A percentile compares a stretch with the other conserved stretches of the same genome.
Conservation (phyloP, 306 rosid genomes). For the Luffa acutangula region DNA sequence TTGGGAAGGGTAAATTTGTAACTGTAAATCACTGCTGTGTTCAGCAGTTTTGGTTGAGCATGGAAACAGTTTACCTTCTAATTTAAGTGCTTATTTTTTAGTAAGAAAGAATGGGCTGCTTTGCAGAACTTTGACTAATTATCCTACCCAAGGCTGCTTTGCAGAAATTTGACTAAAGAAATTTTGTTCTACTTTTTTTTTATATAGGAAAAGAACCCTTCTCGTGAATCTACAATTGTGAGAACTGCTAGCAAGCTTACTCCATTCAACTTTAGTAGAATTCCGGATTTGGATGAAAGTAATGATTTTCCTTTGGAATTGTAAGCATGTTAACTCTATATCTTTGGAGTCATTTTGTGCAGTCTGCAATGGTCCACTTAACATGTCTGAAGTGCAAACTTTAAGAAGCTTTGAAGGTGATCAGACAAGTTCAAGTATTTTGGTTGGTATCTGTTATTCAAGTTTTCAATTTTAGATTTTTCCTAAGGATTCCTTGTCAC, state of each 20-base stretch:
- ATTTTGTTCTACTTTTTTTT: neutral
- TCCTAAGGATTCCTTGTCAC: conserved; percentile 39
- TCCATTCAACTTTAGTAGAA: conserved; percentile 81
- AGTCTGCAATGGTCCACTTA: conserved; percentile 71
- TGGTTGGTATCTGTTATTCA: conserved; percentile 46
- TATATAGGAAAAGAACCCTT: conserved; percentile 84
- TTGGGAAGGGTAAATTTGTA: neutral
- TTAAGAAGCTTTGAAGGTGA: conserved; percentile 18
- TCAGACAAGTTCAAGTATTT: conserved; percentile 20
- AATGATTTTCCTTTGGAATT: conserved; percentile 60
- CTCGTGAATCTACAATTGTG: conserved; percentile 84
- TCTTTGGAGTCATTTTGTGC: conserved; percentile 69
- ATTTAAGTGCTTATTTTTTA: neutral
- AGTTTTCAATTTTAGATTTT: conserved; percentile 85
- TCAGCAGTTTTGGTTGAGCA: neutral
- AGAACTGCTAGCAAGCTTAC: conserved; percentile 93
- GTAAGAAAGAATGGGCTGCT: neutral
- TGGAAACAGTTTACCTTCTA: neutral
- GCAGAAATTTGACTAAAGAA: conserved; percentile 5
- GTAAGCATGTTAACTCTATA: conserved; percentile 55
- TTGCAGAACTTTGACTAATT: too few species aligned
- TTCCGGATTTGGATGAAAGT: conserved; percentile 56
- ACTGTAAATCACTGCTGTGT: neutral
- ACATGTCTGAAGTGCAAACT: conserved; percentile 51
- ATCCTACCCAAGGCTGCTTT: neutral